Base-by-base conservation (phyloP, 2,329 filamentous ascomycete genomes). In the Cladosporium sp. region DNA sequence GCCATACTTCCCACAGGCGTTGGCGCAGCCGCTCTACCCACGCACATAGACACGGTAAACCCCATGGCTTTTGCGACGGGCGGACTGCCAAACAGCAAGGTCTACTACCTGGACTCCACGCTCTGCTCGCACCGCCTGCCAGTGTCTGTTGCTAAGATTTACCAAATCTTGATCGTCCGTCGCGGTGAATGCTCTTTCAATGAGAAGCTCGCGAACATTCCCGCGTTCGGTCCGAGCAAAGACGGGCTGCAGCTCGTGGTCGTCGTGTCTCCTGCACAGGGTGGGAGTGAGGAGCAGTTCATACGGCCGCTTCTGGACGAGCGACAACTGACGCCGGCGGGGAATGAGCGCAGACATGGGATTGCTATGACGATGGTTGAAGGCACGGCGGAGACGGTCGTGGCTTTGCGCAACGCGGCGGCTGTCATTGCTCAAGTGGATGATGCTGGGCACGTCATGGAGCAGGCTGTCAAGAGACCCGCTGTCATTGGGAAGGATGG, bases 121-220 rank as follows among this genome's bases (percentile, higher is more conserved):
- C 80, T 83, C 8, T 93, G 92, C 67, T 73, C 77, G 52, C 72
- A 74, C 52, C 40, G 57, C 39, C 68, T 89, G 47, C 67, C 80
- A 12, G 59, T 73, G 2, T 66, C 73, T 7, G 68, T 83, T 3
- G 75, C 74, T 0, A 74, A 73, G 36, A 70, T 67, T 1, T 70
- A 95, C 69, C 85, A 96, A 45, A 75, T 97, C 53, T 83, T 99
- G 53, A 80, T 96, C 43, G 77, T 97, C 60, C 83, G 81, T 22
- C 83, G 93, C 4, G 92, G 93, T 34, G 83, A 82, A 1, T 99
- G 93, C 71, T 86, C 80, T 19, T 97, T 97, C 68, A 85, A 81
- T 30, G 73, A 85, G 22, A 99, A 99, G 68, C 72, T 97, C 1
- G 77, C 79, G 45, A 91, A 89, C 57, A 90, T 97, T 15, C 90